phyloP scores from a whole-genome alignment of 23 red algal genomes.

The Gracilaria vermiculophylla region DNA sequence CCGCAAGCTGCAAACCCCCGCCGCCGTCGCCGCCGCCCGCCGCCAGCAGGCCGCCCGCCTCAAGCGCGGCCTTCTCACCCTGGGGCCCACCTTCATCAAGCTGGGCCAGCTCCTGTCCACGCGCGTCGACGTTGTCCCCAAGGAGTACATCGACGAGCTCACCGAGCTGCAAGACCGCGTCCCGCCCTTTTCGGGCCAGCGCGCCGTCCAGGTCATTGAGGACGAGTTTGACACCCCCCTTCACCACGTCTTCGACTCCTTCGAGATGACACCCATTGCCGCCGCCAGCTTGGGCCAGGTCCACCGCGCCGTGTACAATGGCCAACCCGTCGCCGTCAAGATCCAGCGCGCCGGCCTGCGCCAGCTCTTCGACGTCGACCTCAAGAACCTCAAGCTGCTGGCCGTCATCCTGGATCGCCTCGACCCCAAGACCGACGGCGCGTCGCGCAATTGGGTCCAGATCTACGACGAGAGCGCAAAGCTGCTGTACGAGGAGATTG shows the following conservation, averaged over 20 bases:
- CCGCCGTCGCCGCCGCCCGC: constrained; percentile 2
- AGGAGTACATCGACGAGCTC: constrained; percentile 88
- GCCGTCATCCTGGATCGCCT: constrained; percentile 72
- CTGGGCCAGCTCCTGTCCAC: constrained; percentile 91
- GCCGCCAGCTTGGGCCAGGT: constrained; percentile 98
- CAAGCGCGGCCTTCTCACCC: constrained; percentile 49
- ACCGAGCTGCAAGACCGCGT: constrained; percentile 84
- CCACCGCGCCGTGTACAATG: constrained; percentile 80
- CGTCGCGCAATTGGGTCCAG: constrained; percentile 79
- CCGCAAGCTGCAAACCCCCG: constrained; percentile 44
- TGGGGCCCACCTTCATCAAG: constrained; percentile 99
- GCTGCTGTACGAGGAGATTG: constrained; percentile 97
- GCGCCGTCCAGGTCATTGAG: constrained; percentile 74
- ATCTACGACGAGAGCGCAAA: constrained; percentile 92
- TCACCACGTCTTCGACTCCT: constrained; percentile 63
- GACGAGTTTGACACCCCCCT: constrained; percentile 71
- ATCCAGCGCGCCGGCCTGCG: constrained; percentile 91
- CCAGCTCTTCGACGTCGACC: constrained; percentile 93
- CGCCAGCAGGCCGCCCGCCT: constrained; percentile 23
- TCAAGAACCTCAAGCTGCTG: constrained; percentile 85
- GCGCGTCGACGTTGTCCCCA: constrained; percentile 85
- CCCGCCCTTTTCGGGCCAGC: constrained; percentile 70
- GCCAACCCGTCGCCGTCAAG: constrained; percentile 85
- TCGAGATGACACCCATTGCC: constrained; percentile 87
- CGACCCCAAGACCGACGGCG: constrained; percentile 84